phyloP scores from a whole-genome alignment of 306 rosid species.

The Malus orientalis region DNA sequence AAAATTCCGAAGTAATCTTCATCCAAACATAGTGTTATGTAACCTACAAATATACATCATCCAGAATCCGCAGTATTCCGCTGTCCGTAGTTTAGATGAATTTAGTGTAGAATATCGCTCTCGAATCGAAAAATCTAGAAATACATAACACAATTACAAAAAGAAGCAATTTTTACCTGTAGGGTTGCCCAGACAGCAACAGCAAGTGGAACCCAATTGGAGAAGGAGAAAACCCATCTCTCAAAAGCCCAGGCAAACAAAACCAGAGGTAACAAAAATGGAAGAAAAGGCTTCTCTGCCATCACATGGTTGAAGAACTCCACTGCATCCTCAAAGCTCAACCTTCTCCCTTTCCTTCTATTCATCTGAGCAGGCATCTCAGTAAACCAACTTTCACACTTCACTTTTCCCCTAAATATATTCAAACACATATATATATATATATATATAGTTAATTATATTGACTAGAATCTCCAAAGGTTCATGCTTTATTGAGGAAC shows the following conservation, averaged over 20 bases:
- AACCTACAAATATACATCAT: background rate
- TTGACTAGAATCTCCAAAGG: background rate
- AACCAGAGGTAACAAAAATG: slow-evolving; percentile 51
- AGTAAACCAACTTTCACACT: background rate
- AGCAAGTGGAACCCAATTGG: slow-evolving; percentile 77
- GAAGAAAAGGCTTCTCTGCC: slow-evolving; percentile 51
- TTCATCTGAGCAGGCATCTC: slow-evolving; percentile 40
- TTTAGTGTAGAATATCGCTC: background rate
- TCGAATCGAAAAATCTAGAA: background rate
- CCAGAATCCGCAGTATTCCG: background rate
- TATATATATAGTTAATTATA: background rate
- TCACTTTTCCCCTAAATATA: background rate
- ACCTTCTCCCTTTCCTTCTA: slow-evolving; percentile 25
- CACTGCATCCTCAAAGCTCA: slow-evolving; percentile 36
- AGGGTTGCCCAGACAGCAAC: slow-evolving; percentile 75
- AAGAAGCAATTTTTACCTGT: slow-evolving; percentile 45
- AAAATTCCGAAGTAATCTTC: too few species aligned
- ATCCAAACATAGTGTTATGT: too few species aligned
- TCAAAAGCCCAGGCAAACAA: slow-evolving; percentile 71
- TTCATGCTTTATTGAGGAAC: background rate
- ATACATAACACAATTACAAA: background rate
- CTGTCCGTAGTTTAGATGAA: background rate
- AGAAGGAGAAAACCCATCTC: slow-evolving; percentile 75
- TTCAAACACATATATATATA: too few species aligned
- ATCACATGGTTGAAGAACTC: slow-evolving; percentile 42